Evolutionary conservation across 1,139 yeast species (phyloP).

Genomic region (Saccharomyces hybrid): DNA sequence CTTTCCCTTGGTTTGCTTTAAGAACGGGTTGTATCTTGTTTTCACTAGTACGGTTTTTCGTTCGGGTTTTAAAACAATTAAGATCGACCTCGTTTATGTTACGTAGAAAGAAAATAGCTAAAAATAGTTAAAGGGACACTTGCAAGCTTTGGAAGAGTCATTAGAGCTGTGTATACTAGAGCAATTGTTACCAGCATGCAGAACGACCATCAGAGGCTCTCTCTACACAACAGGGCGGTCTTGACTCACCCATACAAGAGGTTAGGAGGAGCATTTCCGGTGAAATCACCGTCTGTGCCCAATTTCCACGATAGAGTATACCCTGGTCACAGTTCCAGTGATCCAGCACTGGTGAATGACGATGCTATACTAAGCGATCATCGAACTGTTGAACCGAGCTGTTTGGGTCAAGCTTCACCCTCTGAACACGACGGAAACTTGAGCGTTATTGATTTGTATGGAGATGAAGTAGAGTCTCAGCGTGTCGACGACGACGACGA

Average conservation of each 20-base stretch:
- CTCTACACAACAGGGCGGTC: slow-evolving; percentile 4
- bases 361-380: background rate
- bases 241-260: slow-evolving; percentile 3
- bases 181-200: background rate
- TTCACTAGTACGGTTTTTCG: slow-evolving; percentile 1
- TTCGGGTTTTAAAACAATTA: slow-evolving; percentile 3
- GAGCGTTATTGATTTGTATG: slow-evolving; percentile 27
- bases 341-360: background rate
- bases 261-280: slow-evolving; percentile 8
- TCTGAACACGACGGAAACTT: slow-evolving; percentile 7
- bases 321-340: slow-evolving; percentile 2
- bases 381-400: slow-evolving; percentile 1
- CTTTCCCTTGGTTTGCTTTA: background rate
- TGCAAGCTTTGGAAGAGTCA: background rate
- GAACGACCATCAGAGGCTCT: slow-evolving; percentile 5
- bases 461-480: slow-evolving; percentile 19
- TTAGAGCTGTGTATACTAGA: background rate
- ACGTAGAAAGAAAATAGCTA: background rate
- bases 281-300: slow-evolving; percentile 29
- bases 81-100: background rate
- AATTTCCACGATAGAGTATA: slow-evolving; percentile 17
- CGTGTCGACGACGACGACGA: slow-evolving; percentile 5
- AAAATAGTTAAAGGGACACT: background rate
- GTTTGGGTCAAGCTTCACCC: background rate
- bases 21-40: background rate